Evolutionary conservation across 31 red algal genomes (phyloP).

Genomic region (Endocladia muricata): DNA sequence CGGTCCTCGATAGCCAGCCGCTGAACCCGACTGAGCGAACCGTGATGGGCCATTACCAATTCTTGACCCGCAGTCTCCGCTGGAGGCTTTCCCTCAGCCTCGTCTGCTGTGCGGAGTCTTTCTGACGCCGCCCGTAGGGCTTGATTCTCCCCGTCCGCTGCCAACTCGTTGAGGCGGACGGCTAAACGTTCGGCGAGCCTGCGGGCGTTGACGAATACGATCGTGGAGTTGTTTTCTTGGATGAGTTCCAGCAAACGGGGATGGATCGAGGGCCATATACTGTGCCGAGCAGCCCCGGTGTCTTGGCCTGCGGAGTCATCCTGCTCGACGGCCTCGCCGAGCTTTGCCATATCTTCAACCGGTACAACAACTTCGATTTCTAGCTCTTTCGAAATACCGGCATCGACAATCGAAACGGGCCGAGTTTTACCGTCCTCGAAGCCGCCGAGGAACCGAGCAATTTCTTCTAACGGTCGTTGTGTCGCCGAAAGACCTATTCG

Average conservation of each 20-base stretch:
- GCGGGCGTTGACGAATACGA: too few relatives aligned
- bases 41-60: too few relatives aligned
- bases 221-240: too few relatives aligned
- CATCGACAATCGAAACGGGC: not conserved
- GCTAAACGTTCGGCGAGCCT: too few relatives aligned
- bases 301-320: not conserved
- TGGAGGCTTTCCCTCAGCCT: too few relatives aligned
- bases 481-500: conserved; percentile 1
- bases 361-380: not conserved
- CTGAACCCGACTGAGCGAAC: too few relatives aligned
- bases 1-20: conserved; percentile 27
- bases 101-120: too few relatives aligned
- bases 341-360: not conserved
- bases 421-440: not conserved
- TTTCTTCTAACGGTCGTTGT: not conserved
- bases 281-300: not conserved
- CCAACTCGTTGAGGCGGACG: too few relatives aligned
- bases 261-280: not conserved
- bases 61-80: too few relatives aligned
- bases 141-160: too few relatives aligned
- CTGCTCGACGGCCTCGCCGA: not conserved
- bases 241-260: too few relatives aligned
- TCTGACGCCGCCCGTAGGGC: too few relatives aligned
- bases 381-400: not conserved
- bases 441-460: not conserved